These are phyloP conservation scores for Penicillium coprophilum DNA, from an alignment of 495 filamentous ascomycete species.

Conservation along the genomic window DNA sequence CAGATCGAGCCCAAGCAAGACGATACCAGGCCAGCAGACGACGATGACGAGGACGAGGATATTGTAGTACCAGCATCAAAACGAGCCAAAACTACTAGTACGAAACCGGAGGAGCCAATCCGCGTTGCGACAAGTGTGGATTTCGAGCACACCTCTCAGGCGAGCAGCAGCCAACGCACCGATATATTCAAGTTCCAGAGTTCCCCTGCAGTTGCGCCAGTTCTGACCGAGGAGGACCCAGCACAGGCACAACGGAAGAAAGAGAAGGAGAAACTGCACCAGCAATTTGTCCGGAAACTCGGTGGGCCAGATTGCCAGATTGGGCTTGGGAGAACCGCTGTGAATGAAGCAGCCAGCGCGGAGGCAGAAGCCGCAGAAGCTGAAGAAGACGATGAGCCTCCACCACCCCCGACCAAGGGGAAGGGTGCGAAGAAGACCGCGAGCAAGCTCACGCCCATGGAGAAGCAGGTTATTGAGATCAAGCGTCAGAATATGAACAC, in stretches of 20 bases:
- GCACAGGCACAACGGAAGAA: slow-evolving; percentile 46
- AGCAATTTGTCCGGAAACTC: slow-evolving; percentile 86
- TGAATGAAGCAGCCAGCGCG: slow-evolving; percentile 54
- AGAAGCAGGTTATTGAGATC: slow-evolving; percentile 88
- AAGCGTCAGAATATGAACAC: slow-evolving; percentile 91
- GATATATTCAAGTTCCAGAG: slow-evolving; percentile 45
- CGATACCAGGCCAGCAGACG: slow-evolving; percentile 14
- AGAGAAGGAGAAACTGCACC: slow-evolving; percentile 70
- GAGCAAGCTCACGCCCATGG: slow-evolving; percentile 88
- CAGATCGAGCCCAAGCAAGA: slow-evolving; percentile 19
- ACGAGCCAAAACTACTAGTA: slow-evolving; percentile 31
- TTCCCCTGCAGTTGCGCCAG: slow-evolving; percentile 28
- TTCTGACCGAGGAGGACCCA: slow-evolving; percentile 35
- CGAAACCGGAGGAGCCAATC: slow-evolving; percentile 15
- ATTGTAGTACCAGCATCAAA: slow-evolving; percentile 43
- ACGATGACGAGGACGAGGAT: slow-evolving; percentile 40
- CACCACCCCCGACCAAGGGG: slow-evolving; percentile 55
- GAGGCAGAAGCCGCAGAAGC: slow-evolving; percentile 47
- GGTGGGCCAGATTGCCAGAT: slow-evolving; percentile 79
- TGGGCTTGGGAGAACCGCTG: slow-evolving; percentile 59
- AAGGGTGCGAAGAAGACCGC: slow-evolving; percentile 59
- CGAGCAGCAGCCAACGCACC: slow-evolving; percentile 36
- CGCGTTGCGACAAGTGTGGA: slow-evolving; percentile 13
- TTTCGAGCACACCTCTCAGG: slow-evolving; percentile 17
- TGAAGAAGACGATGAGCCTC: slow-evolving; percentile 58